Percentiles rank a stretch among this genome's conserved stretches.
Conservation (phyloP, 345 rosid species). For the Populus tremula region DNA sequence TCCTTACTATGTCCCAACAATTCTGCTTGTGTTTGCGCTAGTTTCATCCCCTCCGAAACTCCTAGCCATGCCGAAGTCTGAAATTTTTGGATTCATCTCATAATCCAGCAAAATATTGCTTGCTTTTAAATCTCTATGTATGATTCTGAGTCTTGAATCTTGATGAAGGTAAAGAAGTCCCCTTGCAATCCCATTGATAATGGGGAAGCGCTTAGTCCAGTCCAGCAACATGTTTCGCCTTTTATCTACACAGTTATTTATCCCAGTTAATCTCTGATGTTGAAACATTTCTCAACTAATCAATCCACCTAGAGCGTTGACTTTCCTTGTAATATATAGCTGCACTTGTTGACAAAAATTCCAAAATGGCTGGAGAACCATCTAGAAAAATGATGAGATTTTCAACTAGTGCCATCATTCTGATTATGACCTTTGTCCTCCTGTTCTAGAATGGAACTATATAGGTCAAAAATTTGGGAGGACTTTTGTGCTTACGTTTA, state of each 20-base stretch:
- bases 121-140: constrained; percentile 15
- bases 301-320: neutral
- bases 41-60: constrained; percentile 12
- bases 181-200: constrained; percentile 18
- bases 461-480: neutral
- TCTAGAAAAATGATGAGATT: neutral
- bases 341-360: neutral
- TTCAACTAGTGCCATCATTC: neutral
- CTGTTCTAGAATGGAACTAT: neutral
- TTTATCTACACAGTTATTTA: neutral
- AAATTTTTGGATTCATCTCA: constrained; percentile 16
- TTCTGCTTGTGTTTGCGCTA: neutral
- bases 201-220: constrained; percentile 13
- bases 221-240: neutral
- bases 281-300: neutral
- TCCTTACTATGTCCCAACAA: constrained; percentile 20
- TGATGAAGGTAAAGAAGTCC: constrained; percentile 21
- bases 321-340: neutral
- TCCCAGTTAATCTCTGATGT: neutral
- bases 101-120: constrained; percentile 12
- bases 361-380: neutral
- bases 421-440: neutral
- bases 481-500: neutral
- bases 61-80: constrained; percentile 18
- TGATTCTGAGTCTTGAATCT: constrained; percentile 17